Evolutionary conservation across 2,329 filamentous ascomycete genomes (phyloP), one percentile per base, ranked within the genome.

Genomic region (Colletotrichum tropicicola): DNA sequence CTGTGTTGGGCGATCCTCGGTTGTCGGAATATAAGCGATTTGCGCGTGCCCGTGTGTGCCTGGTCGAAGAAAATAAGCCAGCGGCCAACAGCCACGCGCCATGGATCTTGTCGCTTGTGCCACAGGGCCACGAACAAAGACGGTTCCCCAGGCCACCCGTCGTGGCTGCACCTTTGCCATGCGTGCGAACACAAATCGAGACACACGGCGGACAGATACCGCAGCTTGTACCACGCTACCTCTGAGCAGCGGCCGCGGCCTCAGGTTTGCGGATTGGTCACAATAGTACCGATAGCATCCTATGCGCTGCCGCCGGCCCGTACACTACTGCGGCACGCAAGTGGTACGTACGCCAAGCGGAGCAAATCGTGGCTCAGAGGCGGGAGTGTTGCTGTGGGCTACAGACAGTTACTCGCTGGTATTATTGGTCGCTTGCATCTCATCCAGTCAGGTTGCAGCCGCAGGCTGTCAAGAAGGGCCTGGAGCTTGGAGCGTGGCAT

Each of bases 261-360:
- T 49, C 21, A 43, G 13, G 35, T 27, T 27, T 39, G 43, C 6
- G 23, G 28, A 59, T 21, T 53, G 35, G 6, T 23, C 39, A 55
- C 52, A 35, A 45, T 55, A 25, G 39, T 13, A 32, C 52, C 39
- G 39, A 19, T 45, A 25, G 52, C 52, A 27, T 19, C n/a, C 27
- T 39, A 30, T 57, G 32, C 32, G 32, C 32, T 35, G 12, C 32
- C 13, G 32, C 12, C 32, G 12, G 37, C 37, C 3, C 39, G 15
- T 43, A 17, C 17, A 21, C 32, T 12, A 27, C 25, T 43, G 17
- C 35, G 27, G 25, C n/a, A 51, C 61, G 57, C 49, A 35, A 44
- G 57, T 37, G 43, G 56, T 60, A 55, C 56, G 48, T 44, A 55
- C 28, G 61, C 43, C 35, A 65, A 61, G 61, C 57, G 49, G 48